phyloP scores from a whole-genome alignment of 2,329 filamentous ascomycete species.

The Zymoseptoria ardabiliae region DNA sequence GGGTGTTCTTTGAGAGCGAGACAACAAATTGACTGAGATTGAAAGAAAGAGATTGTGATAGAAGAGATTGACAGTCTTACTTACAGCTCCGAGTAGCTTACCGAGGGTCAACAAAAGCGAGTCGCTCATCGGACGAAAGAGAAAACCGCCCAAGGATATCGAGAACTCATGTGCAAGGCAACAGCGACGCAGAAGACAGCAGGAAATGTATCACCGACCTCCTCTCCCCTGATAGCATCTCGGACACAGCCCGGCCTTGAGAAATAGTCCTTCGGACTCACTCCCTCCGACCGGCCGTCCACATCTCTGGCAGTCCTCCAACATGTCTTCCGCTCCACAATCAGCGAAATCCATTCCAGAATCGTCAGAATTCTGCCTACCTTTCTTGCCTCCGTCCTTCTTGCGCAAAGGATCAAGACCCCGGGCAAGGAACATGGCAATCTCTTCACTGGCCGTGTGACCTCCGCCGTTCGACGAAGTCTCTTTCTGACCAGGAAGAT shows the following conservation, averaged over 20 bases:
- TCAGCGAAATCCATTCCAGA: slow-evolving; percentile 17
- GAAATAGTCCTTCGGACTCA: not conserved
- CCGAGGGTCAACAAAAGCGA: not conserved
- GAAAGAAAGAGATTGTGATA: not conserved
- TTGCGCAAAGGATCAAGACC: slow-evolving; percentile 10
- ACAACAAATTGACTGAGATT: not conserved
- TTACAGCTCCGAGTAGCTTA: not conserved
- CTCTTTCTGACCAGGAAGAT: not conserved
- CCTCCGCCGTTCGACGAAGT: not conserved
- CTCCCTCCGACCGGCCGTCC: slow-evolving; percentile 3
- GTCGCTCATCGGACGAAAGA: not conserved
- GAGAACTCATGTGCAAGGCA: not conserved
- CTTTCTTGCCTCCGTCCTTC: not conserved
- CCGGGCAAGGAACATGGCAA: slow-evolving; percentile 8
- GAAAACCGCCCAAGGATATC: not conserved
- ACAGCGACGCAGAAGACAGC: not conserved
- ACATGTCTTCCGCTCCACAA: slow-evolving; percentile 8
- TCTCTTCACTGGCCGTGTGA: slow-evolving; percentile 7
- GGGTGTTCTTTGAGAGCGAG: not conserved
- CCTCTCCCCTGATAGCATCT: slow-evolving; percentile 5
- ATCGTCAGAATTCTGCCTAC: slow-evolving; percentile 5
- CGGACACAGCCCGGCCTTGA: slow-evolving; percentile 10
- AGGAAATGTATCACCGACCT: not conserved
- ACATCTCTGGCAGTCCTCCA: slow-evolving; percentile 12
- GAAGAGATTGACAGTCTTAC: not conserved